Evolutionary conservation across 176 grass and related monocot species (phyloP), one percentile per base, ranked within the genome.

Genomic region (Ampelocalamus luodianensis): DNA sequence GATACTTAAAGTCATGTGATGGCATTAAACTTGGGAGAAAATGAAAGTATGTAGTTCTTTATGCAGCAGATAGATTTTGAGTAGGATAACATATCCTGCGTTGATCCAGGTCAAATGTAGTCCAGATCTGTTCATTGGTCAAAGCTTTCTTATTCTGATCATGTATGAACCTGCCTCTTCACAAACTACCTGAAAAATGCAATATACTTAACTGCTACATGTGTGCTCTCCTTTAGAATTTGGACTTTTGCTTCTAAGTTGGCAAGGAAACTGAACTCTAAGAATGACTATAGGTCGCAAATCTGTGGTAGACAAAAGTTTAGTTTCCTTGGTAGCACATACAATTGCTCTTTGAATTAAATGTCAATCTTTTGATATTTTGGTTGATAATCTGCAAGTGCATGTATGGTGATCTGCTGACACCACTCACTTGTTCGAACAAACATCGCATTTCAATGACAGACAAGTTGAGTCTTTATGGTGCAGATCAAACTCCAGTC

Each of bases 401-500:
- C 22, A 0, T 75, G 34, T 20, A 24, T 1, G 15, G 8, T 54
- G n/a, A 73, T 39, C 6, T 76, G 6, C 0, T 43, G 17, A 9
- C 32, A 38, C 8, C 24, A 42, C 3, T 51, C 39, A 5, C 5
- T 80, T 51, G 3, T 12, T 4, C 2, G 16, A 49, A 77, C 4
- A 86, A 36, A 64, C n/a, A 63, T 38, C 13, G 4, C 46, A 27
- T 40, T 72, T 54, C 0, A 6, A 6, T 86, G 17, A 78, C 66
- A 56, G 17, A 78, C 66, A 56, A 78, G 4, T 27, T 23, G 26
- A 2, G 18, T 71, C 26, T 77, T 68, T 50, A 42, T 53, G 15
- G 7, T 85, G 62, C 91, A 96, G 97, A 94, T 96, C 26, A 99
- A 96, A 70, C 73, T 94, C 10, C 88, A 93, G 39, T 99, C 97